A percentile compares a stretch with the other conserved stretches of the same genome.
phyloP scores from a whole-genome alignment of 2,329 filamentous ascomycete genomes.

The Piedraia hortae region DNA sequence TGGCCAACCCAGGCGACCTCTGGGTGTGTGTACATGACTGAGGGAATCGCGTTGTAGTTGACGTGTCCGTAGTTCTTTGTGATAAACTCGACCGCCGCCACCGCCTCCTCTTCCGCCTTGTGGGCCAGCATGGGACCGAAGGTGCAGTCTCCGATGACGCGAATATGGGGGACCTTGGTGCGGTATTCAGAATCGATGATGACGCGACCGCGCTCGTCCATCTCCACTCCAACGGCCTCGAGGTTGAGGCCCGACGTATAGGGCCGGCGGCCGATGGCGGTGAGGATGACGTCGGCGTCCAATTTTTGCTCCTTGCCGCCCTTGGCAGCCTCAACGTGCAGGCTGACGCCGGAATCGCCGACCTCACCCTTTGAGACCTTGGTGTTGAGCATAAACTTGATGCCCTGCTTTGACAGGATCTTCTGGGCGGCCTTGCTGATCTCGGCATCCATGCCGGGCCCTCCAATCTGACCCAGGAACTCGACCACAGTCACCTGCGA shows the following conservation, averaged over 20 bases:
- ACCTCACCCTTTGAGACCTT: conserved; percentile 77
- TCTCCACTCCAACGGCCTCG: conserved; percentile 78
- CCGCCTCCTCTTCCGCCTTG: conserved; percentile 95
- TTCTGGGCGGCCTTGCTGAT: conserved; percentile 80
- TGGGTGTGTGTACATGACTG: conserved; percentile 98
- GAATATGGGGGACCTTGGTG: conserved; percentile 91
- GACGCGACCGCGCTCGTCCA: conserved; percentile 77
- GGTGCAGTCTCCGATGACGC: conserved; percentile 82
- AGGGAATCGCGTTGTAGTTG: conserved; percentile 94
- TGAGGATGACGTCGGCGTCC: conserved; percentile 81
- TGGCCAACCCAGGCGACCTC: conserved; percentile 98
- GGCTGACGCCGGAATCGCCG: conserved; percentile 46
- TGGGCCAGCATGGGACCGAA: conserved; percentile 92
- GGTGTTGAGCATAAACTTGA: conserved; percentile 94
- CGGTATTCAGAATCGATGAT: conserved; percentile 98
- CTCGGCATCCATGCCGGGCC: conserved; percentile 88
- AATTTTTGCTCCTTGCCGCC: conserved; percentile 91
- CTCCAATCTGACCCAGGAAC: conserved; percentile 86
- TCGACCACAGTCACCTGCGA: conserved; percentile 92
- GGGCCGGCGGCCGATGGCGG: conserved; percentile 84
- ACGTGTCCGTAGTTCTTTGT: conserved; percentile 95
- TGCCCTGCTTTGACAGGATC: conserved; percentile 81
- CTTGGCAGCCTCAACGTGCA: conserved; percentile 77
- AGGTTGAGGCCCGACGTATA: conserved; percentile 80
- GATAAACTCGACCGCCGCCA: conserved; percentile 87